phyloP scores from a whole-genome alignment of 2,329 filamentous ascomycete species.

The Kalmusia sp. region DNA sequence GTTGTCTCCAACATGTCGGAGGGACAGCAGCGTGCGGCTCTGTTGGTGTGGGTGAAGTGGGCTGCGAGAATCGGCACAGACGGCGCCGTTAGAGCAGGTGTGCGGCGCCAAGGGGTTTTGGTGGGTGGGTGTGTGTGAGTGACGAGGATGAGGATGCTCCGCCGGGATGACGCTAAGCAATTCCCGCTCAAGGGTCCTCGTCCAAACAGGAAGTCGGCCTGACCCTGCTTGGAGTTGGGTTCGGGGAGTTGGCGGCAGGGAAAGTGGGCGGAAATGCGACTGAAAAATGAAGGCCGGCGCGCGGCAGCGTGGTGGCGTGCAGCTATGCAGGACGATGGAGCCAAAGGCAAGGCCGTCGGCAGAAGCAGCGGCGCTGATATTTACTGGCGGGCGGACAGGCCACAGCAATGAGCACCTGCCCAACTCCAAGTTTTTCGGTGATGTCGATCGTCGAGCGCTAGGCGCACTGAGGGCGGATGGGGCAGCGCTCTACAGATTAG shows the following conservation, averaged over 20 bases:
- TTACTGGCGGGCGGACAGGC: background rate
- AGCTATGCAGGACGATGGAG: background rate
- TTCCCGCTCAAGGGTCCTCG: conserved; percentile 27
- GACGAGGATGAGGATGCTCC: conserved; percentile 6
- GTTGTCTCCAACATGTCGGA: conserved; percentile 28
- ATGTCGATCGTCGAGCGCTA: conserved; percentile 12
- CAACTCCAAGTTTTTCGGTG: conserved; percentile 7
- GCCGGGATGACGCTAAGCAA: conserved; percentile 27
- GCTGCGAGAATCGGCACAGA: conserved; percentile 20
- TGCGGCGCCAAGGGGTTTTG: conserved; percentile 29
- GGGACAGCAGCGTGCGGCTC: conserved; percentile 7
- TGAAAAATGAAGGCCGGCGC: conserved; percentile 2
- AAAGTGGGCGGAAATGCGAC: conserved; percentile 5
- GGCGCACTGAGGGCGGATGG: background rate
- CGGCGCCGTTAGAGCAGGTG: conserved; percentile 33
- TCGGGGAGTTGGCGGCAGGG: conserved; percentile 19
- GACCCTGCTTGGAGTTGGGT: conserved; percentile 17
- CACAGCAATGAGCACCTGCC: background rate
- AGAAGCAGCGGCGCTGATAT: background rate
- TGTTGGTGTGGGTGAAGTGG: conserved; percentile 10
- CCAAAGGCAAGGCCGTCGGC: no score
- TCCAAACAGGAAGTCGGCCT: conserved; percentile 23
- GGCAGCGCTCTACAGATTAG: no score
- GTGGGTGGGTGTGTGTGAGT: conserved; percentile 26
- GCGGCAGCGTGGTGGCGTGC: background rate